Percentiles rank a stretch among this genome's conserved stretches.
Conservation (phyloP, 768 basidiomycete species). For the Pisolithus sp. region DNA sequence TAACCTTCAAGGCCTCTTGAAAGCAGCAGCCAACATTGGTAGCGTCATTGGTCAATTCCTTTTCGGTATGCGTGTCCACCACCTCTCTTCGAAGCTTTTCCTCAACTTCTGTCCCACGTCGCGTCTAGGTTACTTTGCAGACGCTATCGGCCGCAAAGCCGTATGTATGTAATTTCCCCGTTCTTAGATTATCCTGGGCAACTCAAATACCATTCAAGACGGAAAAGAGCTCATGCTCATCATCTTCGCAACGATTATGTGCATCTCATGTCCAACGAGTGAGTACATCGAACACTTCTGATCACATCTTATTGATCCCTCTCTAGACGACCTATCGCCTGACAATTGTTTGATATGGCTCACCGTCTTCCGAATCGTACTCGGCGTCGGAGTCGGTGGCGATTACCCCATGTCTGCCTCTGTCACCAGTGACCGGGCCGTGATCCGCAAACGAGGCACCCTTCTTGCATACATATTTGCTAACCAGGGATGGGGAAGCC, state of each 20-base stretch:
- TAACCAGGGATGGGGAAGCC: conserved; percentile 73
- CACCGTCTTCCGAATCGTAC: conserved; percentile 58
- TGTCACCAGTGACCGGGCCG: conserved; percentile 60
- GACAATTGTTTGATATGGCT: conserved; percentile 55
- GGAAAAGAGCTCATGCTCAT: conserved; percentile 79
- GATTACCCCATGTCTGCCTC: conserved; percentile 77
- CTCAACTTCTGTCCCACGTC: not conserved
- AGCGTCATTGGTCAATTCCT: conserved; percentile 64
- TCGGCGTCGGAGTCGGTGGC: conserved; percentile 74
- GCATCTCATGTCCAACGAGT: conserved; percentile 60
- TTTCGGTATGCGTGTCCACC: conserved; percentile 38
- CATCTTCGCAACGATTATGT: conserved; percentile 70
- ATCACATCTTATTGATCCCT: not conserved
- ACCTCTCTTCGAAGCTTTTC: not conserved
- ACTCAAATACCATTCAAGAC: conserved; percentile 32
- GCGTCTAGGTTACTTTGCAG: conserved; percentile 52
- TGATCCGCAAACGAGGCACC: conserved; percentile 60
- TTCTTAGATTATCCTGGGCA: not conserved
- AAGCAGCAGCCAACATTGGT: conserved; percentile 66
- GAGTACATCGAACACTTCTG: not conserved
- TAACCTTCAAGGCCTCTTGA: conserved; percentile 54
- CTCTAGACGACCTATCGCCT: conserved; percentile 43
- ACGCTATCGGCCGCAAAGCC: conserved; percentile 61
- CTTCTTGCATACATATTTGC: conserved; percentile 74
- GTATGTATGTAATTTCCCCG: conserved; percentile 38